Percentiles rank a stretch among this genome's conserved stretches.
Conservation (phyloP, 1,139 yeast genomes). For the Lodderomyces oxycetoniae region DNA sequence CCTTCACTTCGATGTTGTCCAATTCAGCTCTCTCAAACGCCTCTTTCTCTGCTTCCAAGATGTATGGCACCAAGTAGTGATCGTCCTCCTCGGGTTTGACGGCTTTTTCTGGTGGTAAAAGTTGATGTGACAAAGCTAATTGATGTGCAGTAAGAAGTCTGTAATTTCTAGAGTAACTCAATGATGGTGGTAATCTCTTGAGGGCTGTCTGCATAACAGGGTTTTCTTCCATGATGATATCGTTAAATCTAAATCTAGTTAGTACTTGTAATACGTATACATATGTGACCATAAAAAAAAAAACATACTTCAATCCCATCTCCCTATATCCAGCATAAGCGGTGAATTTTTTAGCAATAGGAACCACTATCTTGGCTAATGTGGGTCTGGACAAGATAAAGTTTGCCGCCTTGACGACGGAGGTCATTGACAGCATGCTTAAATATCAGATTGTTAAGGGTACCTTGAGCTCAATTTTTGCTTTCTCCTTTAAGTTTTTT, state of each 20-base stretch:
- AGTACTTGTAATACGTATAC: background rate
- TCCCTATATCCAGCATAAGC: constrained; percentile 87
- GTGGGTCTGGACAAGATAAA: constrained; percentile 77
- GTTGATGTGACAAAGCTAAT: constrained; percentile 74
- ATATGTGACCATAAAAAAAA: background rate
- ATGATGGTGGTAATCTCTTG: constrained; percentile 78
- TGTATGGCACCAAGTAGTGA: constrained; percentile 81
- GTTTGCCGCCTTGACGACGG: constrained; percentile 78
- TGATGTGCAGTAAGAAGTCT: constrained; percentile 92
- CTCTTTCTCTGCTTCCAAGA: constrained; percentile 93
- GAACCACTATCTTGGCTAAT: constrained; percentile 69
- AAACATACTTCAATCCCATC: constrained; percentile 65
- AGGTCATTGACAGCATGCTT: constrained; percentile 69
- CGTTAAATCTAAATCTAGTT: constrained; percentile 49
- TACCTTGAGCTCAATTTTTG: background rate
- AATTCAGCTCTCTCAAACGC: constrained; percentile 81
- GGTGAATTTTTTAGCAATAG: constrained; percentile 71
- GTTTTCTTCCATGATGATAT: constrained; percentile 80
- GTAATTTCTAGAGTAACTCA: constrained; percentile 84
- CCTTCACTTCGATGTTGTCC: constrained; percentile 60
- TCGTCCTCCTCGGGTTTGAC: constrained; percentile 78
- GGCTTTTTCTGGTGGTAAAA: constrained; percentile 77
- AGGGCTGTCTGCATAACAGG: constrained; percentile 85
- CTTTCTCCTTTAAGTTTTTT: constrained; percentile 1
- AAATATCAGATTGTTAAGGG: background rate